Percentiles rank a stretch among this genome's conserved stretches.
Conservation (phyloP, 352 stramenopile species). For the Thraustochytrium striatum region DNA sequence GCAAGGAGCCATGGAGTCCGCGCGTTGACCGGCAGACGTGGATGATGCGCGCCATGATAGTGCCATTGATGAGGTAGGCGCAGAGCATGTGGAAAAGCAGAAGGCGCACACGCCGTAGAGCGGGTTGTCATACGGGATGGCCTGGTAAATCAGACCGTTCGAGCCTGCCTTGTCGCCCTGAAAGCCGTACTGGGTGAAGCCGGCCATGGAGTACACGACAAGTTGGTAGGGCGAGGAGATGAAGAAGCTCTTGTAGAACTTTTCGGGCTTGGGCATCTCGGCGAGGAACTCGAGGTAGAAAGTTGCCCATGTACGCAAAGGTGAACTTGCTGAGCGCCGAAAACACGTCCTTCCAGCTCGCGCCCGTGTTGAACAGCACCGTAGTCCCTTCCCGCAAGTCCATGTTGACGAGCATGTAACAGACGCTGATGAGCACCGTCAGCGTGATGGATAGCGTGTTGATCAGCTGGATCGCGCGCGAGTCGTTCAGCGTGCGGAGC, state of each 20-base stretch:
- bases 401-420: conserved; percentile 34
- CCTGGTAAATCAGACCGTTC: not conserved
- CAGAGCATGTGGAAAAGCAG: not conserved
- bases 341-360: conserved; percentile 9
- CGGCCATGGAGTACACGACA: conserved; percentile 18
- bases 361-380: not conserved
- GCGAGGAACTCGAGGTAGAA: conserved; percentile 33
- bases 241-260: conserved; percentile 19
- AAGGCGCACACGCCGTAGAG: not conserved
- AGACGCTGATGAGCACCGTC: not conserved
- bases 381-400: not conserved
- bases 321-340: conserved; percentile 24
- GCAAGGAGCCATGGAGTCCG: not conserved
- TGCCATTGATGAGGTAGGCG: not conserved
- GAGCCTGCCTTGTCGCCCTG: not conserved
- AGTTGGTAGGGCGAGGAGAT: conserved; percentile 4
- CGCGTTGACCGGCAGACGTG: not conserved
- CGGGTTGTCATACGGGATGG: not conserved
- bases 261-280: conserved; percentile 1
- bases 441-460: conserved; percentile 14
- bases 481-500: not conserved
- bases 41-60: not conserved
- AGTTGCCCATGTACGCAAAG: conserved; percentile 33
- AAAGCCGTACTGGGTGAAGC: not conserved
- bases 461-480: not conserved